phyloP scores from a whole-genome alignment of 2,329 filamentous ascomycete species.

The Arthrobotrys sphaeroides region DNA sequence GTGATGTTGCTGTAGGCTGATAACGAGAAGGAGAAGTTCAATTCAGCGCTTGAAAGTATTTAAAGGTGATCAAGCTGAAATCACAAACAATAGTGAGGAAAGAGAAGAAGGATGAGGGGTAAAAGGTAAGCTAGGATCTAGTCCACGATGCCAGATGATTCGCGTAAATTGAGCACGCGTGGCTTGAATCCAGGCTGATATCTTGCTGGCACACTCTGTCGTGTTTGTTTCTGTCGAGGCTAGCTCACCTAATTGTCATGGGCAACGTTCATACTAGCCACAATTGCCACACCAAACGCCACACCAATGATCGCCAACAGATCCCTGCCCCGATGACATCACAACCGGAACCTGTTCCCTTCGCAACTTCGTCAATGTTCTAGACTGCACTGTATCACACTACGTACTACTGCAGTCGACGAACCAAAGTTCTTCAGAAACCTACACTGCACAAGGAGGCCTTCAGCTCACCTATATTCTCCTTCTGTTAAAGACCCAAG shows the following conservation, averaged over 20 bases:
- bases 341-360: background rate
- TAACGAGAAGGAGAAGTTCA: no score
- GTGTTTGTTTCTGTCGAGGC: constrained; percentile 13
- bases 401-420: no score
- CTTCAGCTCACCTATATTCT: no score
- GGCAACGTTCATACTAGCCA: constrained; percentile 37
- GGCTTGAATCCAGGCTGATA: background rate
- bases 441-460: no score
- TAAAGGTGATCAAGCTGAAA: no score
- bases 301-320: background rate
- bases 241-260: constrained; percentile 39
- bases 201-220: background rate
- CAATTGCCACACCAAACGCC: background rate
- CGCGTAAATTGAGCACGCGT: constrained; percentile 16
- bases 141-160: no score
- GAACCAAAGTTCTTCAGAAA: no score
- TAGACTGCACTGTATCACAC: no score
- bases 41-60: background rate
- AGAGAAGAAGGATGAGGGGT: background rate
- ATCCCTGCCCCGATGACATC: background rate
- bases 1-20: no score
- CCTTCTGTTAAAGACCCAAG: no score
- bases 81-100: no score
- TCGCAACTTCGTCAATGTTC: background rate
- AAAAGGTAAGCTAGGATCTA: no score